Base-by-base conservation (phyloP, 2,329 filamentous ascomycete genomes). In the Phoma sp. region DNA sequence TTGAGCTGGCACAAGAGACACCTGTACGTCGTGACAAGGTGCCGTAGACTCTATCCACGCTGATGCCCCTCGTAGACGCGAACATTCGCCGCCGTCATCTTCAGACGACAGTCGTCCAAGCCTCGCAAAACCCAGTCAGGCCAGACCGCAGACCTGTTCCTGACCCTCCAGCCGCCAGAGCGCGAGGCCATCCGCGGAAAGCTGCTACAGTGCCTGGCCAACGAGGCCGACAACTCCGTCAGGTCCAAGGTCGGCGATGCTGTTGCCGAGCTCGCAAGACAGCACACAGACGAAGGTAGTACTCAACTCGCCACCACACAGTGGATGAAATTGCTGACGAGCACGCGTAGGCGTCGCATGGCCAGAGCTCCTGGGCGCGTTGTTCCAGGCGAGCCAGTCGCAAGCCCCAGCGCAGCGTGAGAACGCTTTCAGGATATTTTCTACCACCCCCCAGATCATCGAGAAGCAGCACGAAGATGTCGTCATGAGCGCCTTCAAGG, bases 231-330 rank as follows among this genome's bases (percentile, higher is more conserved):
- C 59, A 84, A 87, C 58, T 81, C 85, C 35, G 90, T 96, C 41
- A 85, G 95, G 69, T 95, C 96, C 80, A 99, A 99, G 78, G 90
- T 98, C 73, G 95, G 93, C 67, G 95, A 99, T 78, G 92, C 94
- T n/a, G 90, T 98, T 59, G 95, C 95, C 22, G 95, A 99, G 78
- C 84, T 99, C 57, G 95, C 94, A 39, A 87, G 95, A 70, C 92
- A 99, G 79, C 97, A 97, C 77, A 90, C 91, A 39, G 95, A 98
- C 69, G 92, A 90, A 70, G 88, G 92, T 96, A 83, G 75, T 88
- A 80, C 45, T 19, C 40, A 12, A 19, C 19, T 27, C 12, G 29
- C 24, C 39, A 17, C 36, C 15, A 10, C 24, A 29, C 45, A 46
- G 22, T 31, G 33, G 10, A 22, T 19, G 8, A 5, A 31, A 6